These are phyloP conservation scores for Talaromyces rugulosus DNA, from an alignment of 2,329 filamentous ascomycete genomes.

Conservation along the genomic window DNA sequence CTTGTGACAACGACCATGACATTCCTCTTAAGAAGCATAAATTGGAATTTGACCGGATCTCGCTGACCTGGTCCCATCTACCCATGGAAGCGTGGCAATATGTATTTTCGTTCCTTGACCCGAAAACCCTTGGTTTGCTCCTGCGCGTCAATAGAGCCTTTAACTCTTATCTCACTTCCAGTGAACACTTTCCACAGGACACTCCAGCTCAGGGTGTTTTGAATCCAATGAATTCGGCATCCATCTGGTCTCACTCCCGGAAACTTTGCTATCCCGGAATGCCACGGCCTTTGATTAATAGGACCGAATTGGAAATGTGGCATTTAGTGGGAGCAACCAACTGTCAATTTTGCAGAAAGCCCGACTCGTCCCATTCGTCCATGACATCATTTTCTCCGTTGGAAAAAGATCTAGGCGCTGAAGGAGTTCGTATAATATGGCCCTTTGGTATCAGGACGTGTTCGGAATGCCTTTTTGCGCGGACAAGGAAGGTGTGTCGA, in stretches of 20 bases:
- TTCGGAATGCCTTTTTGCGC: constrained; percentile 58
- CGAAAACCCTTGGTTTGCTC: constrained; percentile 60
- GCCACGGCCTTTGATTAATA: constrained; percentile 62
- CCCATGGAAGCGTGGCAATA: constrained; percentile 66
- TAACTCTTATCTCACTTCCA: constrained; percentile 55
- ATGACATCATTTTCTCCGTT: constrained; percentile 41
- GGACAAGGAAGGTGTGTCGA: constrained; percentile 60
- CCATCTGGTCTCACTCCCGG: constrained; percentile 68
- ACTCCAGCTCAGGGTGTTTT: constrained; percentile 22
- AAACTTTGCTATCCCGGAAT: constrained; percentile 62
- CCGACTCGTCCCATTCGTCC: constrained; percentile 13
- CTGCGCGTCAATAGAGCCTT: constrained; percentile 66
- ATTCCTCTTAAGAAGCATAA: constrained; percentile 4
- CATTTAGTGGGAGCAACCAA: constrained; percentile 57
- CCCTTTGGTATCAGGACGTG: constrained; percentile 66
- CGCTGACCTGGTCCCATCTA: constrained; percentile 33
- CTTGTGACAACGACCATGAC: not conserved
- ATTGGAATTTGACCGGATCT: not conserved
- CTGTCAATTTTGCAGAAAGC: constrained; percentile 66
- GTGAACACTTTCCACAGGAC: constrained; percentile 29
- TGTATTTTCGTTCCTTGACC: constrained; percentile 64
- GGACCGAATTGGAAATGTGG: constrained; percentile 74
- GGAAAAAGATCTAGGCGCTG: constrained; percentile 59
- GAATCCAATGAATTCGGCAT: constrained; percentile 52
- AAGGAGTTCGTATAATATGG: constrained; percentile 64